Evolutionary conservation across 2,329 filamentous ascomycete genomes (phyloP).

Genomic region (Ceratocystis cubensis): DNA sequence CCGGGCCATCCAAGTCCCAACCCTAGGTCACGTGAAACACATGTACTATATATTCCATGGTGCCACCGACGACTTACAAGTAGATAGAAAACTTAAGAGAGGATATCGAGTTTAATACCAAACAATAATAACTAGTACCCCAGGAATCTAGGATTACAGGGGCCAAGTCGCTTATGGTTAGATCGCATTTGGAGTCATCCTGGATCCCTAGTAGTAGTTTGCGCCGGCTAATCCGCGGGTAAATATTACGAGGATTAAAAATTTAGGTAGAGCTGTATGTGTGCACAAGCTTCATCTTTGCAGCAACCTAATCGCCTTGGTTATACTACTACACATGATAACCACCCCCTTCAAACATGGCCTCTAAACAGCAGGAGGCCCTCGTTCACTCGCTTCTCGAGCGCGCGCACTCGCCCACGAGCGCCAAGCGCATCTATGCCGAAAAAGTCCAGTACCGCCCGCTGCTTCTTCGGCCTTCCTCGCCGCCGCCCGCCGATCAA

Average conservation of each 20-base stretch:
- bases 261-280: not conserved
- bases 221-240: slow-evolving; percentile 12
- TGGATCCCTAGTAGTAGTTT: not conserved
- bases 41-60: too few species aligned
- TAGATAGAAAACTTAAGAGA: too few species aligned
- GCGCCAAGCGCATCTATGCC: slow-evolving; percentile 56
- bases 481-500: slow-evolving; percentile 47
- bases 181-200: not conserved
- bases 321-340: not conserved
- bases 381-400: slow-evolving; percentile 54
- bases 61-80: too few species aligned
- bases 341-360: slow-evolving; percentile 26
- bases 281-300: not conserved
- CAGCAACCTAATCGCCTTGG: not conserved
- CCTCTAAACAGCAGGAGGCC: slow-evolving; percentile 22
- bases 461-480: slow-evolving; percentile 64
- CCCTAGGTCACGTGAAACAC: too few species aligned
- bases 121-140: too few species aligned
- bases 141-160: too few species aligned
- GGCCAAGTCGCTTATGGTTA: too few species aligned
- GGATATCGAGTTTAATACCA: too few species aligned
- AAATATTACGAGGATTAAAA: not conserved
- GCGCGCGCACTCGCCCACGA: slow-evolving; percentile 66
- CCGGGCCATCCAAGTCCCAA: too few species aligned
- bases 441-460: slow-evolving; percentile 76